Percentiles rank a stretch among this genome's conserved stretches.
Conservation (phyloP, 352 stramenopile genomes). For the Phytopythium sindhum region DNA sequence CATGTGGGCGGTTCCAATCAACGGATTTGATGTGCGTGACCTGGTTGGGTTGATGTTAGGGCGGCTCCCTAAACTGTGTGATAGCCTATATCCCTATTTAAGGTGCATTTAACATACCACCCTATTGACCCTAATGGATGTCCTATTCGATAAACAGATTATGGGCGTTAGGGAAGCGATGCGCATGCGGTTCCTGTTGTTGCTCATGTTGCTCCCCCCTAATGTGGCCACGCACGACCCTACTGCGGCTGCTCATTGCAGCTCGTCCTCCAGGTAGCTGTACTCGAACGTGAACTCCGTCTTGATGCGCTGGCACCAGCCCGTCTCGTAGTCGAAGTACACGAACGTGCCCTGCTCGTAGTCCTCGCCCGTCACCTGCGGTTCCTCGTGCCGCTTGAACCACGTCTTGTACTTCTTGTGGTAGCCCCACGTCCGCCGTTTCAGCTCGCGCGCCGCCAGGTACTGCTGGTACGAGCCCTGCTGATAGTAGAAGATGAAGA, state of each 20-base stretch:
- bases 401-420: conserved; percentile 99
- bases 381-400: conserved; percentile 98
- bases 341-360: conserved; percentile 99
- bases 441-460: conserved; percentile 96
- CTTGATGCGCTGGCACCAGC: conserved; percentile 99
- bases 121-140: no score
- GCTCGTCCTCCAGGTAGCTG: conserved; percentile 94
- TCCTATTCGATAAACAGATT: no score
- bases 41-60: no score
- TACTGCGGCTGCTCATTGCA: conserved; percentile 31
- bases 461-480: conserved; percentile 99
- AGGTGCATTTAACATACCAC: no score
- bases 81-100: no score
- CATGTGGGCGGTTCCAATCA: no score
- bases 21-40: no score
- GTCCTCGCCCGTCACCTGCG: conserved; percentile 95
- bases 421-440: conserved; percentile 98
- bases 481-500: conserved; percentile 99
- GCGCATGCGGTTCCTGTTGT: not conserved
- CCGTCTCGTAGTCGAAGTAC: conserved; percentile 99
- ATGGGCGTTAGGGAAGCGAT: no score
- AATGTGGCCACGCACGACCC: not conserved
- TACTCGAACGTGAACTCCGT: conserved; percentile 99
- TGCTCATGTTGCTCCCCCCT: not conserved
- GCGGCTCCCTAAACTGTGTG: no score